These are phyloP conservation scores for Trichophyton rubrum DNA, from an alignment of 2,329 filamentous ascomycete genomes.

Conservation along the genomic window DNA sequence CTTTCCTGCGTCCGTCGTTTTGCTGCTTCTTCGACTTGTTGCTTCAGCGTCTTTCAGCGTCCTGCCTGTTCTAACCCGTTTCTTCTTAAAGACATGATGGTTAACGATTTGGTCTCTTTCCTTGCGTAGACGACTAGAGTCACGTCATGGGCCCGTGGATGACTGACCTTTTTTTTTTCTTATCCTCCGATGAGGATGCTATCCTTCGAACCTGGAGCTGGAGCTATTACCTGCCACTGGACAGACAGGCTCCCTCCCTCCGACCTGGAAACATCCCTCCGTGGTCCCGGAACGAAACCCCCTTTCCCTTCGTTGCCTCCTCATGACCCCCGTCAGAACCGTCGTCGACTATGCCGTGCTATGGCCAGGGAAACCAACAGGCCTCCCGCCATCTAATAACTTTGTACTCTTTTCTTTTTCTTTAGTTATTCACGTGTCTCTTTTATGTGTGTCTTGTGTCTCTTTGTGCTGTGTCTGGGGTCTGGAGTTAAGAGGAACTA, in stretches of 20 bases:
- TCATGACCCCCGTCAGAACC: background rate
- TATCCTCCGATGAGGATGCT: background rate
- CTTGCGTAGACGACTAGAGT: background rate
- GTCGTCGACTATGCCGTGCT: background rate
- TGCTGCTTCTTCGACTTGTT: background rate
- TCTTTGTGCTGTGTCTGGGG: background rate
- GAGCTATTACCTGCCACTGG: background rate
- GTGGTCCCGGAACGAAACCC: background rate
- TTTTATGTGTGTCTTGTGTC: background rate
- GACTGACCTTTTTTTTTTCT: background rate
- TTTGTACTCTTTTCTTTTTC: background rate
- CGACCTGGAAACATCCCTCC: too few relatives aligned
- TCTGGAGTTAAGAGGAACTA: background rate
- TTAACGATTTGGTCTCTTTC: slow-evolving; percentile 3
- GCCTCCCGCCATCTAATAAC: background rate
- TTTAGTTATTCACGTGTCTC: background rate
- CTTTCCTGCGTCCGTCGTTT: background rate
- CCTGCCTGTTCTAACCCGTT: background rate
- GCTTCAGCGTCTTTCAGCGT: background rate
- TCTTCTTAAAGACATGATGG: background rate
- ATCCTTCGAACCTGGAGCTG: background rate
- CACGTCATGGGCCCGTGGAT: background rate
- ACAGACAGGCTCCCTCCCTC: too few relatives aligned
- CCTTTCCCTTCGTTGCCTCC: background rate
- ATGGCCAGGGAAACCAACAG: background rate